Evolutionary conservation across 2,329 filamentous ascomycete genomes (phyloP).

Genomic region (Purpureocillium takamizusanense): DNA sequence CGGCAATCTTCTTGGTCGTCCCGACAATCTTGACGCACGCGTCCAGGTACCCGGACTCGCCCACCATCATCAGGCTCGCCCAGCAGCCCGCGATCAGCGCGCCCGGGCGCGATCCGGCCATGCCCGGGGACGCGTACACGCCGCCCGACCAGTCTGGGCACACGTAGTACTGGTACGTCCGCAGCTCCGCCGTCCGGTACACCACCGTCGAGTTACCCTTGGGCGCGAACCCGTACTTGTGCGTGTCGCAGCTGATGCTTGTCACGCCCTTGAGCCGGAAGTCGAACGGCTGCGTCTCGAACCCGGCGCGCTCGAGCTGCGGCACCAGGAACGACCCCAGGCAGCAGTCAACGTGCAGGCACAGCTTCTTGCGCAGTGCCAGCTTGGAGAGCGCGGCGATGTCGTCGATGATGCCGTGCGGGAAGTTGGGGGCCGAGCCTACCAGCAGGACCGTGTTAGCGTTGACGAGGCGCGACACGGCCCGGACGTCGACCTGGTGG

Average conservation of each 20-base stretch:
- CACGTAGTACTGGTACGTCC: constrained; percentile 93
- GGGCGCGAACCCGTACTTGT: constrained; percentile 98
- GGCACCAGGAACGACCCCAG: constrained; percentile 92
- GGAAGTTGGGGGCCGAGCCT: constrained; percentile 93
- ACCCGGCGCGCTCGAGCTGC: constrained; percentile 87
- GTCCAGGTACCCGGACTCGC: constrained; percentile 79
- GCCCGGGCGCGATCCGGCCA: constrained; percentile 85
- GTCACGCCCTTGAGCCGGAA: constrained; percentile 92
- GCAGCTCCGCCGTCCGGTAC: constrained; percentile 71
- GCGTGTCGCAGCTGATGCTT: constrained; percentile 91
- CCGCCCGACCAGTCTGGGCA: constrained; percentile 91
- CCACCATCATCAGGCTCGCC: constrained; percentile 82
- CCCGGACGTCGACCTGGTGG: constrained; percentile 74
- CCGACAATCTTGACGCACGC: constrained; percentile 84
- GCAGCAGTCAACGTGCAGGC: constrained; percentile 95
- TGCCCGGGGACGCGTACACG: constrained; percentile 87
- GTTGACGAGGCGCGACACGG: constrained; percentile 80
- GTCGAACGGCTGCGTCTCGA: constrained; percentile 81
- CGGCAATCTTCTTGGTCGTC: constrained; percentile 71
- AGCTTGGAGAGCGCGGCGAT: constrained; percentile 78
- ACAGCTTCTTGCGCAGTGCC: constrained; percentile 68
- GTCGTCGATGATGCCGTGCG: constrained; percentile 95
- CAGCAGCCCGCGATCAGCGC: constrained; percentile 94
- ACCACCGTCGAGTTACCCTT: constrained; percentile 93
- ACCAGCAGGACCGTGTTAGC: constrained; percentile 90